Evolutionary conservation across 768 basidiomycete genomes (phyloP), one percentile per base, ranked within the genome.

Genomic region (Hygrophorus pudorinus): DNA sequence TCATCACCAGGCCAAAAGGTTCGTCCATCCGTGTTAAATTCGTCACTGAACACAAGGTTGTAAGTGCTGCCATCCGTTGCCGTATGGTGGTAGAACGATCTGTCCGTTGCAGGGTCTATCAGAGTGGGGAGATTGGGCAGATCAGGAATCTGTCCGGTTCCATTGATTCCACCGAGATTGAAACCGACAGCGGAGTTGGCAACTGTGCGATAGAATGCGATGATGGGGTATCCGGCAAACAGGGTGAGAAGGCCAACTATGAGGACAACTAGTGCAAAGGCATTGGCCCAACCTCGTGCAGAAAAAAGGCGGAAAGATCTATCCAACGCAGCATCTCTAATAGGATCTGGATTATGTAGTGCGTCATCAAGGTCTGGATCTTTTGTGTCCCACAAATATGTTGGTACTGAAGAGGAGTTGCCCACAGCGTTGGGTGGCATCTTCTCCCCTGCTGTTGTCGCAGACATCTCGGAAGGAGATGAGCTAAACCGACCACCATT

Each of bases 91-190:
- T 64, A 59, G 6, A 66, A 83, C 9, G 64, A 59, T 2, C 60
- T 37, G 1, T 86, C 87, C 0, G 94, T 98, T 24, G 80, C 83
- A 2, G 53, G 42, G 63, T 99, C 94, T 53, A 98, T 75, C 27
- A 96, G 61, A 1, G 51, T 60, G 0, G 80, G 83, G 47, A 92
- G 60, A 45, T 76, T 73, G 3, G 79, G 71, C 2, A 93, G 73
- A 41, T 67, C 60, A 1, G 93, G 90, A 27, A 97, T 80, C 63
- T 97, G 93, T 2, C 94, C 94, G 0, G 84, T 72, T 12, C 65
- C 75, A 54, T 98, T 98, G 52, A 88, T 81, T 3, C 85, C 85
- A 14, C 92, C 93, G n/a, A 93, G 68, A 59, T 93, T 93, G 63
- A 79, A 92, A 8, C 85, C 85, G 28, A 64, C 45, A 12, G 65